Percentiles rank a stretch among this genome's conserved stretches.
These are phyloP conservation scores for Neonectria punicea DNA, from an alignment of 2,329 filamentous ascomycete species.

Conservation along the genomic window DNA sequence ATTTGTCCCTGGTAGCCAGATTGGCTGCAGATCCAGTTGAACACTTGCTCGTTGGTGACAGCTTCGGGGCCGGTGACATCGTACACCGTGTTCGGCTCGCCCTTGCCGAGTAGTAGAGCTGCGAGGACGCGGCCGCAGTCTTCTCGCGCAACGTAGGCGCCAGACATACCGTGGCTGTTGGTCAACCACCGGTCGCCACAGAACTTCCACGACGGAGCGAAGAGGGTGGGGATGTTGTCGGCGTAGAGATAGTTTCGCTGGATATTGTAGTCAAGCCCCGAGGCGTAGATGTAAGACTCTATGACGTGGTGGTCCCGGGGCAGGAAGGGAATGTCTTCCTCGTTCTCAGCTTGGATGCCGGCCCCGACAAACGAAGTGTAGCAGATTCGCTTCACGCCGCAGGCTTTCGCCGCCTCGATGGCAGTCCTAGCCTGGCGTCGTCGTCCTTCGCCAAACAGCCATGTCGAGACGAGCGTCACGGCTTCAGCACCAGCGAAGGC, in stretches of 20 bases:
- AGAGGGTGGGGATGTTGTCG: constrained; percentile 37
- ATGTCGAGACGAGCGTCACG: constrained; percentile 39
- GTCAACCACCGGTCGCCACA: constrained; percentile 38
- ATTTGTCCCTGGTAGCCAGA: constrained; percentile 34
- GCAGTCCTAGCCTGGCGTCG: constrained; percentile 35
- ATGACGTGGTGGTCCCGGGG: constrained; percentile 40
- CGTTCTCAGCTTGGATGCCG: constrained; percentile 37
- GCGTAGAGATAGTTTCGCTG: constrained; percentile 41
- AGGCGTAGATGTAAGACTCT: constrained; percentile 36
- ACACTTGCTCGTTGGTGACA: constrained; percentile 34
- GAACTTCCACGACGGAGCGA: constrained; percentile 37
- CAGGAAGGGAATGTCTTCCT: constrained; percentile 41
- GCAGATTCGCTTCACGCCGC: constrained; percentile 37
- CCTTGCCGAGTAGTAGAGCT: constrained; percentile 31
- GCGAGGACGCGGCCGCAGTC: constrained; percentile 38
- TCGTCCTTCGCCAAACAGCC: constrained; percentile 38
- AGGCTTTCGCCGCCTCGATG: constrained; percentile 37
- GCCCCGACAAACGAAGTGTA: constrained; percentile 40
- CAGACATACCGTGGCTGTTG: constrained; percentile 35
- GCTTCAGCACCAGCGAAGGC: constrained; percentile 41
- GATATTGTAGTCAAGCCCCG: constrained; percentile 36
- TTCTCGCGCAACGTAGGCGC: constrained; percentile 38
- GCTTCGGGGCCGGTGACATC: constrained; percentile 36
- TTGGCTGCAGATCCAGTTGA: constrained; percentile 36
- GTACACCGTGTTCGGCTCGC: constrained; percentile 37